Evolutionary conservation across 805 yeast genomes (phyloP).

Genomic region (Candida nemodendra): DNA sequence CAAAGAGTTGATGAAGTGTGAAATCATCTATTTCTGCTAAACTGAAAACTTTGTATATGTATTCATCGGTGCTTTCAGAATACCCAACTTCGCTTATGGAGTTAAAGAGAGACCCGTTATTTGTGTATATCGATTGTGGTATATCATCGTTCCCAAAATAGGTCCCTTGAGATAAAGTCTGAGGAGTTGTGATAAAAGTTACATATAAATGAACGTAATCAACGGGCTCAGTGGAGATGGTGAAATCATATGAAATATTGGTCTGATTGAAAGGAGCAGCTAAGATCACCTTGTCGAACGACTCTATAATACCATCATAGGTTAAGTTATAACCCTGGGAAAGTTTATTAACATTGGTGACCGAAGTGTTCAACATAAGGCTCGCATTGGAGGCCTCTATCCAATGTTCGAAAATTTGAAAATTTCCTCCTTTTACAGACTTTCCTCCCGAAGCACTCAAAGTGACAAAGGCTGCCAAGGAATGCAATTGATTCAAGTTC

Average conservation of each 20-base stretch:
- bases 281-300: constrained; percentile 43
- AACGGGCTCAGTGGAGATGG: constrained; percentile 6
- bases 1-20: constrained; percentile 23
- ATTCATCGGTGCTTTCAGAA: constrained; percentile 27
- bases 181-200: constrained; percentile 31
- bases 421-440: constrained; percentile 45
- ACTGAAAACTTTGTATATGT: constrained; percentile 45
- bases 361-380: constrained; percentile 31
- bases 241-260: constrained; percentile 18
- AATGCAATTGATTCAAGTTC: constrained; percentile 41
- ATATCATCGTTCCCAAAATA: constrained; percentile 15
- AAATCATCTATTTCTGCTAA: constrained; percentile 18
- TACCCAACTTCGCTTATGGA: constrained; percentile 34
- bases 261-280: constrained; percentile 42
- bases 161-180: constrained; percentile 9
- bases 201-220: constrained; percentile 42
- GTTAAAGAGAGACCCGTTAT: constrained; percentile 30
- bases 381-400: constrained; percentile 35
- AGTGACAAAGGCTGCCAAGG: constrained; percentile 40
- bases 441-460: constrained; percentile 37
- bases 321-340: constrained; percentile 4
- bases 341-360: constrained; percentile 20
- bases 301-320: constrained; percentile 8
- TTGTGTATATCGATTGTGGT: constrained; percentile 31
- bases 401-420: constrained; percentile 41